Conservation (phyloP, 306 rosid genomes). For the Fagus sylvatica region DNA sequence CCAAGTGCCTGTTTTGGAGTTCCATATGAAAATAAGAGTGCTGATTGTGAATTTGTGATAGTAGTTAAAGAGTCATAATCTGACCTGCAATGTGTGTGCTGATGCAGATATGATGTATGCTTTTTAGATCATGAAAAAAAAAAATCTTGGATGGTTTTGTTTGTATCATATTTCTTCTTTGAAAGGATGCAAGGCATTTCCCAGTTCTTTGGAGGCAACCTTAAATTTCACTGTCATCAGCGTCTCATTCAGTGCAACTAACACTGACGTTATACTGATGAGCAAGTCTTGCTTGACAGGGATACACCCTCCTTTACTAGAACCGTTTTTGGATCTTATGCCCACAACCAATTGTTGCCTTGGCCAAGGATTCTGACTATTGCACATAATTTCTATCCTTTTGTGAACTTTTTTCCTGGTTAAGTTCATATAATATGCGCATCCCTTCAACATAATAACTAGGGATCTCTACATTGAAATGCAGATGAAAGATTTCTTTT, state of each 20-base stretch:
- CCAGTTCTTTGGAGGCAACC: too few relatives aligned
- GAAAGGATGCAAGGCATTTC: too few relatives aligned
- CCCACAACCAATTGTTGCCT: too few relatives aligned
- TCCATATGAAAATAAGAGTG: not conserved
- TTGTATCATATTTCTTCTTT: too few relatives aligned
- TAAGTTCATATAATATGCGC: conserved; percentile 2
- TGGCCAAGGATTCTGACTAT: not conserved
- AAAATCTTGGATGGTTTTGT: too few relatives aligned
- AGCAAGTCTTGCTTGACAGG: not conserved
- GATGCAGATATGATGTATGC: too few relatives aligned
- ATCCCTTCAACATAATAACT: conserved; percentile 18
- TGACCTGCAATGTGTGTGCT: not conserved
- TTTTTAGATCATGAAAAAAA: too few relatives aligned
- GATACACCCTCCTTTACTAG: not conserved
- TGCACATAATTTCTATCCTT: not conserved
- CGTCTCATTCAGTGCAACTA: too few relatives aligned
- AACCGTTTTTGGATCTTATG: not conserved
- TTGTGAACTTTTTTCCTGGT: not conserved
- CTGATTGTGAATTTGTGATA: not conserved
- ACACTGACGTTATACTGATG: too few relatives aligned
- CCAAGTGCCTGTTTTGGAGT: not conserved
- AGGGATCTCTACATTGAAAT: conserved; percentile 24
- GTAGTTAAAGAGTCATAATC: not conserved
- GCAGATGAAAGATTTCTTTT: conserved; percentile 82
- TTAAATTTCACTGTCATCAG: too few relatives aligned